Percentiles rank a stretch among this genome's conserved stretches.
Conservation (phyloP, 441 rosid genomes). For the Lepidium campestre region DNA sequence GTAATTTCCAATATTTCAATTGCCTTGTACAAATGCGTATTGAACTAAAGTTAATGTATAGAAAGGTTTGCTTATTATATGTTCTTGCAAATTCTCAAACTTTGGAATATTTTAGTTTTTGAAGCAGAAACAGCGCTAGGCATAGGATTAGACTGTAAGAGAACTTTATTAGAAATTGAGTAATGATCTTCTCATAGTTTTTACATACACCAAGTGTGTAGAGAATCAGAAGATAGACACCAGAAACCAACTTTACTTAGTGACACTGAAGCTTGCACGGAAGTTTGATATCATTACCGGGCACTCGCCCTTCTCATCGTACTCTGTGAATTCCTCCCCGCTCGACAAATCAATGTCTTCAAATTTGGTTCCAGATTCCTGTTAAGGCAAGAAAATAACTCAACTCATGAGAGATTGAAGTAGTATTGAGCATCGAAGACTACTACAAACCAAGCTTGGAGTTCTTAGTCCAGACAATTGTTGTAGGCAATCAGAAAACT, state of each 20-base stretch:
- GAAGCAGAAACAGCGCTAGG: too few relatives aligned
- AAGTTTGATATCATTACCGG: slow-evolving; percentile 91
- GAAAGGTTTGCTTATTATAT: too few relatives aligned
- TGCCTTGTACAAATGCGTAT: too few relatives aligned
- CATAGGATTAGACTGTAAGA: too few relatives aligned
- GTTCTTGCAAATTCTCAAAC: too few relatives aligned
- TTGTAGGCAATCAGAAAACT: background rate
- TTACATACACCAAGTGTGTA: slow-evolving; percentile 20
- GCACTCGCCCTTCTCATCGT: slow-evolving; percentile 87
- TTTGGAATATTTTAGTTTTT: too few relatives aligned
- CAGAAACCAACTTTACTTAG: slow-evolving; percentile 29
- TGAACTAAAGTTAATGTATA: too few relatives aligned
- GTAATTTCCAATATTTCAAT: too few relatives aligned
- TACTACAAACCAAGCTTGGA: background rate
- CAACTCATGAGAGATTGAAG: background rate
- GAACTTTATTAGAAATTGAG: background rate
- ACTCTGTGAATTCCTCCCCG: slow-evolving; percentile 67
- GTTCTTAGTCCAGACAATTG: background rate
- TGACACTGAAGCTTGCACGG: slow-evolving; percentile 59
- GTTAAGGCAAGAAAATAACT: background rate
- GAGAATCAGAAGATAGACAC: background rate
- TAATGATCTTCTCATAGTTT: slow-evolving; percentile 6
- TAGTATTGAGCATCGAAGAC: background rate
- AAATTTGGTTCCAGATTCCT: slow-evolving; percentile 66
- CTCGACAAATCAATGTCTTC: slow-evolving; percentile 66